A percentile compares a stretch with the other conserved stretches of the same genome.
phyloP scores from a whole-genome alignment of 2,329 filamentous ascomycete species.

The Nothomitra cinnamomea region DNA sequence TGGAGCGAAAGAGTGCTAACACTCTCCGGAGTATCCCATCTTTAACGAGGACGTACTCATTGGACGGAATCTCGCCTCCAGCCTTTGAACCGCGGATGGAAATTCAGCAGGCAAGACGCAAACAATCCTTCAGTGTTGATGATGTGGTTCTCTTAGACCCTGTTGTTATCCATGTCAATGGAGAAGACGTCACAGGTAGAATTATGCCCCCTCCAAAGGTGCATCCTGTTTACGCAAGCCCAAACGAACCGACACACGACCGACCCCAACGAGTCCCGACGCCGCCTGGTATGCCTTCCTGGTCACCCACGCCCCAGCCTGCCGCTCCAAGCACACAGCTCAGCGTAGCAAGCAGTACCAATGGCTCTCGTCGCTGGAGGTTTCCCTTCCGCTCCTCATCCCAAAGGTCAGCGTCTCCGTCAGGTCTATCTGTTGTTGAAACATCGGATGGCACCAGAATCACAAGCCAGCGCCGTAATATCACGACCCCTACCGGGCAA shows the following conservation, averaged over 20 bases:
- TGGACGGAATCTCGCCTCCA: neutral
- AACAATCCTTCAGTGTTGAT: slow-evolving; percentile 2
- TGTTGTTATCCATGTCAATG: neutral
- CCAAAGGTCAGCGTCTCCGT: neutral
- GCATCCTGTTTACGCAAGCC: neutral
- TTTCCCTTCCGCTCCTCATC: neutral
- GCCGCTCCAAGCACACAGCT: neutral
- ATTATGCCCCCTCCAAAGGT: neutral
- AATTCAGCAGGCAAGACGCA: neutral
- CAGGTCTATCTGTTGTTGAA: neutral
- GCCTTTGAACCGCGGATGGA: neutral
- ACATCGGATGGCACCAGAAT: neutral
- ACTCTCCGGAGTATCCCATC: neutral
- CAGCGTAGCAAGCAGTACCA: too few relatives aligned
- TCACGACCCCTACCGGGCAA: neutral
- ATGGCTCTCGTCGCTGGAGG: neutral
- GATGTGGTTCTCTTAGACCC: neutral
- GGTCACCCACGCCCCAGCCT: neutral
- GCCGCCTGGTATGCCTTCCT: slow-evolving; percentile 2
- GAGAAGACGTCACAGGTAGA: neutral
- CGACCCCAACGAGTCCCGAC: neutral
- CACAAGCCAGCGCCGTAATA: neutral
- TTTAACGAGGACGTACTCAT: neutral
- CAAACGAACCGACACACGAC: neutral
- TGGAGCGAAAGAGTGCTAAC: slow-evolving; percentile 1